A percentile compares a stretch with the other conserved stretches of the same genome.
phyloP scores from a whole-genome alignment of 169 alveolate genomes.

The Cytauxzoon felis region DNA sequence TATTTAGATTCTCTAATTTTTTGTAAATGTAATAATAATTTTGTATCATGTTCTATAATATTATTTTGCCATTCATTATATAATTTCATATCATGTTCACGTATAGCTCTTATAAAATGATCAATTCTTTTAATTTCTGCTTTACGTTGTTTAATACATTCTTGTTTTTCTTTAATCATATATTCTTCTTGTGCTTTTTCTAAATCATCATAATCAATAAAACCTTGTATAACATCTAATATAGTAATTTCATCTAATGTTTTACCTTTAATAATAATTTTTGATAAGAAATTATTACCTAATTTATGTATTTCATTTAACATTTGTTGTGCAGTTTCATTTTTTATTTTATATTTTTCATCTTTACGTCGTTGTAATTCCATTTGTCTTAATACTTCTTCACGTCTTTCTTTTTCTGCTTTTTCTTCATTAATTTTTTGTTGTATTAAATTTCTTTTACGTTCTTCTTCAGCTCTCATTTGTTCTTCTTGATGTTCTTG shows the following conservation, averaged over 20 bases:
- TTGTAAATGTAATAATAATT: constrained; percentile 65
- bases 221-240: constrained; percentile 82
- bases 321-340: constrained; percentile 76
- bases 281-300: constrained; percentile 68
- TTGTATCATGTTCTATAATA: constrained; percentile 66
- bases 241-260: constrained; percentile 80
- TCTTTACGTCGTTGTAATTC: constrained; percentile 79
- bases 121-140: constrained; percentile 81
- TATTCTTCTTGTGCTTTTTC: constrained; percentile 82
- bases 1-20: constrained; percentile 68
- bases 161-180: constrained; percentile 77
- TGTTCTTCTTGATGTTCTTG: constrained; percentile 63
- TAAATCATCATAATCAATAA: constrained; percentile 81
- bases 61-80: constrained; percentile 65
- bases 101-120: constrained; percentile 80
- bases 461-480: constrained; percentile 62
- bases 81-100: constrained; percentile 75
- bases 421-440: constrained; percentile 72
- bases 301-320: constrained; percentile 71
- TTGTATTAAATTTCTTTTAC: constrained; percentile 56
- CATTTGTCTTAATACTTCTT: constrained; percentile 77
- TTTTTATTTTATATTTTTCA: constrained; percentile 79
- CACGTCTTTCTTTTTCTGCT: constrained; percentile 71
- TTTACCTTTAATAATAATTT: constrained; percentile 80
- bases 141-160: constrained; percentile 74